These are phyloP conservation scores for Sistotremastrum niveocremeum DNA, from an alignment of 768 basidiomycete genomes.

Conservation along the genomic window DNA sequence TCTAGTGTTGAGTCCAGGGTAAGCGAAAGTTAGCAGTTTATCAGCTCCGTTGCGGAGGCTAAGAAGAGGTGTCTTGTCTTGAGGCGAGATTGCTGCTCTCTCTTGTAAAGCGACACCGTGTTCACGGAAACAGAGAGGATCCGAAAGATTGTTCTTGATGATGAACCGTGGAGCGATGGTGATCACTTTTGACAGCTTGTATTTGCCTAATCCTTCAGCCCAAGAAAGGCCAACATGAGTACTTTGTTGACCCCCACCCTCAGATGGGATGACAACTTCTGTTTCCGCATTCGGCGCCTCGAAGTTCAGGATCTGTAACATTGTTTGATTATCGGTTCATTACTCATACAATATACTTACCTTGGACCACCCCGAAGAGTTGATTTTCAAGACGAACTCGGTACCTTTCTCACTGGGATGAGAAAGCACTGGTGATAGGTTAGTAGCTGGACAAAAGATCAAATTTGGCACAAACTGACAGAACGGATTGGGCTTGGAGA, in stretches of 20 bases:
- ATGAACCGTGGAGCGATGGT: slow-evolving; percentile 85
- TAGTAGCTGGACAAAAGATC: neutral
- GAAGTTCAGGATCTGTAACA: slow-evolving; percentile 57
- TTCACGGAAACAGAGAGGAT: slow-evolving; percentile 70
- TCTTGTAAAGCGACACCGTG: slow-evolving; percentile 59
- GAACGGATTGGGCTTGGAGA: slow-evolving; percentile 56
- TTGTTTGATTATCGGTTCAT: slow-evolving; percentile 4
- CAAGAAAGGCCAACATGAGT: slow-evolving; percentile 83
- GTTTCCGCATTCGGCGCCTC: slow-evolving; percentile 90
- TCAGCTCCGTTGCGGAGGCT: slow-evolving; percentile 52
- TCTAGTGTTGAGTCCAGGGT: slow-evolving; percentile 69
- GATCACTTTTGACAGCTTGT: slow-evolving; percentile 90
- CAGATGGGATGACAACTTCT: slow-evolving; percentile 57
- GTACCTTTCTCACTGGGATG: slow-evolving; percentile 69
- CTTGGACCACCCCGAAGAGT: slow-evolving; percentile 83
- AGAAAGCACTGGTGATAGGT: slow-evolving; percentile 54
- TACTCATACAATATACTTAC: slow-evolving; percentile 22
- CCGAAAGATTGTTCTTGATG: slow-evolving; percentile 64
- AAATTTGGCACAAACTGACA: slow-evolving; percentile 34
- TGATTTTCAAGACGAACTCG: slow-evolving; percentile 70
- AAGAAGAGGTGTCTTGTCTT: slow-evolving; percentile 55
- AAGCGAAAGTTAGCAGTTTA: slow-evolving; percentile 71
- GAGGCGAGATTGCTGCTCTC: slow-evolving; percentile 47
- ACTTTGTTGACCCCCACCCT: slow-evolving; percentile 47
- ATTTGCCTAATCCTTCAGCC: slow-evolving; percentile 91